Percentiles rank a stretch among this genome's conserved stretches.
These are phyloP conservation scores for Xylariaceae sp. DNA, from an alignment of 2,329 filamentous ascomycete species.

Conservation along the genomic window DNA sequence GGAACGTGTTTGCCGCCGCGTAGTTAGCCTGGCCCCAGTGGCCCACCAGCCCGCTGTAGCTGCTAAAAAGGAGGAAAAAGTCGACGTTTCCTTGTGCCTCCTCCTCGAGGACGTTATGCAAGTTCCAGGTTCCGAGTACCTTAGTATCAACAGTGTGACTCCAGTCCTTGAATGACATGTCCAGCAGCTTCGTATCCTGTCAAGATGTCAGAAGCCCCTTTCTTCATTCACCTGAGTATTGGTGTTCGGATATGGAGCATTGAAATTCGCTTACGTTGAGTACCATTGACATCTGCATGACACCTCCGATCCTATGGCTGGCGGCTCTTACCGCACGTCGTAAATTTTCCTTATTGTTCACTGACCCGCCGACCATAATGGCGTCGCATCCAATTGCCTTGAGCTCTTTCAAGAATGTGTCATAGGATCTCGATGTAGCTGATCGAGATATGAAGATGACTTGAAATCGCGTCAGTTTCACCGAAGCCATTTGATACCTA, in stretches of 20 bases:
- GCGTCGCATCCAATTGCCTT: background rate
- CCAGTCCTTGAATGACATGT: background rate
- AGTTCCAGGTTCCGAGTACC: conserved; percentile 2
- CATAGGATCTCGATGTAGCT: background rate
- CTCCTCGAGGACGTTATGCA: background rate
- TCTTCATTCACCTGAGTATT: no score
- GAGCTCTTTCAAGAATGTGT: background rate
- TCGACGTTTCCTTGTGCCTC: background rate
- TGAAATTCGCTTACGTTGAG: no score
- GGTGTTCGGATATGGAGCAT: no score
- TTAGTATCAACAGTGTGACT: background rate
- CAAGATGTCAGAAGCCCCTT: no score
- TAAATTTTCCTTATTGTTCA: background rate
- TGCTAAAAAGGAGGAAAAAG: background rate
- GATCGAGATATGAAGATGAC: background rate
- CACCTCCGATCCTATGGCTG: background rate
- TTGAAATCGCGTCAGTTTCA: no score
- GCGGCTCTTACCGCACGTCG: background rate
- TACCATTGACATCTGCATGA: background rate
- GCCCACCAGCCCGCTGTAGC: background rate
- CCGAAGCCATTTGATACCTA: background rate
- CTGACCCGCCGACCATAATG: background rate
- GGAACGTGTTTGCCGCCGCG: conserved; percentile 1
- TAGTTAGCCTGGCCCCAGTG: conserved; percentile 2
- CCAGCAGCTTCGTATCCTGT: background rate